Evolutionary conservation across 208 protist species (phyloP).

Genomic region (Crithidia mellificae): DNA sequence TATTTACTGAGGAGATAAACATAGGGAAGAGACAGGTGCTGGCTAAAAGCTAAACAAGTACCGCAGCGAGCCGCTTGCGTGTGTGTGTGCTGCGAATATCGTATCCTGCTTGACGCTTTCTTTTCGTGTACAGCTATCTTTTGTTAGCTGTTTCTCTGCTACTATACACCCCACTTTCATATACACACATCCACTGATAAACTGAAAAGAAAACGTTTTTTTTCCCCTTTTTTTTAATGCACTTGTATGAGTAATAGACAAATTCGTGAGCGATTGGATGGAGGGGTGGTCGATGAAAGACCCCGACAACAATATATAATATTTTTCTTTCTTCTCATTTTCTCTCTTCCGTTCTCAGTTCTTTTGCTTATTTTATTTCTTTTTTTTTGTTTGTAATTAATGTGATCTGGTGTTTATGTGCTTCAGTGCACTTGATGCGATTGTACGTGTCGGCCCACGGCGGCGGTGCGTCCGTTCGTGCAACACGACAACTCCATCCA

Average conservation of each 20-base stretch:
- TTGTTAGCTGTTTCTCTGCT: too few relatives aligned
- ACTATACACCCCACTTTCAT: too few relatives aligned
- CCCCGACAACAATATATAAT: neutral
- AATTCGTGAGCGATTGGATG: conserved; percentile 2
- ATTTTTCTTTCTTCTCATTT: neutral
- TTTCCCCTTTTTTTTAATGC: neutral
- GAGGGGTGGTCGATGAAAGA: neutral
- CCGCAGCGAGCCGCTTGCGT: neutral
- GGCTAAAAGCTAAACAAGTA: neutral
- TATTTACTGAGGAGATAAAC: neutral
- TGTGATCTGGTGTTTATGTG: neutral
- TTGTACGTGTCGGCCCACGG: neutral
- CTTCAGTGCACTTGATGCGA: neutral
- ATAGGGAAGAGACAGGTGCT: too few relatives aligned
- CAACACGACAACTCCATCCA: neutral
- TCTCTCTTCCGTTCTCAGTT: neutral
- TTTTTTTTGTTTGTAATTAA: neutral
- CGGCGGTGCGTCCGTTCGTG: too few relatives aligned
- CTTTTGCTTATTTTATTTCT: too few relatives aligned
- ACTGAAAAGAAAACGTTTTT: neutral
- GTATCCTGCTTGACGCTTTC: too few relatives aligned
- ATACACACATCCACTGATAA: too few relatives aligned
- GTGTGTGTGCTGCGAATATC: neutral
- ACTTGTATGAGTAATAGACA: too few relatives aligned
- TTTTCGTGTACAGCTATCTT: too few relatives aligned